A percentile compares a stretch with the other conserved stretches of the same genome.
Conservation (phyloP, 2,329 filamentous ascomycete genomes). For the Sporothrix luriei region DNA sequence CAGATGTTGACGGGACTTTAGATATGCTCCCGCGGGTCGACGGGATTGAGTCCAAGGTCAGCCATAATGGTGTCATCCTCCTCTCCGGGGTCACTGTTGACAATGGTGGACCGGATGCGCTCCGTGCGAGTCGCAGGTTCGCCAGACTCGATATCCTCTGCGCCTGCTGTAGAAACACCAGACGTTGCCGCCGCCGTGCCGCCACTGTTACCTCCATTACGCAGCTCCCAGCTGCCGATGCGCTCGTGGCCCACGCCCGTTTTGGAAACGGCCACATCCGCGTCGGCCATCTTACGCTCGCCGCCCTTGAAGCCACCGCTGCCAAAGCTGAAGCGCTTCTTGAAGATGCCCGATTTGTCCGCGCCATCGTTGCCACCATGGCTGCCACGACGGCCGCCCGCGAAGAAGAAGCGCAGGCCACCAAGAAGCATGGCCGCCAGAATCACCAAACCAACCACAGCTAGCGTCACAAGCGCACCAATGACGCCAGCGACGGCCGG, state of each 20-base stretch:
- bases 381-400: neutral
- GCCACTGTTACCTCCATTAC: slow-evolving; percentile 32
- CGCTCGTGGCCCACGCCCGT: slow-evolving; percentile 50
- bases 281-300: slow-evolving; percentile 51
- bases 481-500: slow-evolving; percentile 51
- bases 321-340: slow-evolving; percentile 15
- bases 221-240: slow-evolving; percentile 55
- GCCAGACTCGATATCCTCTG: neutral
- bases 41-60: slow-evolving; percentile 44
- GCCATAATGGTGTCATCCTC: slow-evolving; percentile 45
- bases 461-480: slow-evolving; percentile 49
- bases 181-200: slow-evolving; percentile 30
- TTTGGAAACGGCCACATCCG: slow-evolving; percentile 48
- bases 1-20: slow-evolving; percentile 34
- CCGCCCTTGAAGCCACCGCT: slow-evolving; percentile 47
- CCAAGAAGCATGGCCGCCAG: slow-evolving; percentile 34
- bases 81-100: slow-evolving; percentile 30
- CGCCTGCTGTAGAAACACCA: slow-evolving; percentile 27
- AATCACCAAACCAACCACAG: slow-evolving; percentile 40
- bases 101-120: slow-evolving; percentile 30
- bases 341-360: neutral
- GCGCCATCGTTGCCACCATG: slow-evolving; percentile 18
- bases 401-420: slow-evolving; percentile 40
- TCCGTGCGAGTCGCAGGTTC: slow-evolving; percentile 36
- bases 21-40: slow-evolving; percentile 47